Evolutionary conservation across 257 asterid species (phyloP).

Genomic region (Fraxinus anomala): DNA sequence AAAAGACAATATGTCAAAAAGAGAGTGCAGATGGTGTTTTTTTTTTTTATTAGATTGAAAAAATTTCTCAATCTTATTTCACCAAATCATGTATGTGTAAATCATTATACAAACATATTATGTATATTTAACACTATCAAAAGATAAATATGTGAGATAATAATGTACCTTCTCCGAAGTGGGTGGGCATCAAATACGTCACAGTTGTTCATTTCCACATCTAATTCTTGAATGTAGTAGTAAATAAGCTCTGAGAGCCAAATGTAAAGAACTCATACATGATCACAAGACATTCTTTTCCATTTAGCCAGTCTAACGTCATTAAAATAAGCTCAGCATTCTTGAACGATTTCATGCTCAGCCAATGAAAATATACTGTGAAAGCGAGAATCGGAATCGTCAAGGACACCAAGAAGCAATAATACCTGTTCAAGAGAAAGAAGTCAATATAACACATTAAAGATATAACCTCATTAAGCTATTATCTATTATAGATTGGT

Average conservation of each 20-base stretch:
- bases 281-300: no score
- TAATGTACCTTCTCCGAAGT: not conserved
- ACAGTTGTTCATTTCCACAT: not conserved
- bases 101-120: no score
- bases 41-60: no score
- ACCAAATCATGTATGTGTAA: no score
- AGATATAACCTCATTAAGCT: not conserved
- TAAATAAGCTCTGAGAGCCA: not conserved
- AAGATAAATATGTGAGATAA: not conserved
- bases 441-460: not conserved
- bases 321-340: constrained; percentile 50
- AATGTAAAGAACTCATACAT: not conserved
- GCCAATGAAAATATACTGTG: constrained; percentile 76
- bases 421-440: constrained; percentile 54
- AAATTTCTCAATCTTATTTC: no score
- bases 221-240: not conserved
- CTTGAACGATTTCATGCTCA: constrained; percentile 86
- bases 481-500: not conserved
- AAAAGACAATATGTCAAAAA: no score
- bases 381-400: constrained; percentile 64
- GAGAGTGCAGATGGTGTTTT: no score
- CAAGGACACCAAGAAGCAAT: constrained; percentile 76
- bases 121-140: no score
- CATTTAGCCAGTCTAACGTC: no score
- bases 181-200: not conserved